Conservation (phyloP, 2,329 filamentous ascomycete genomes). For the Madurella fahalii region DNA sequence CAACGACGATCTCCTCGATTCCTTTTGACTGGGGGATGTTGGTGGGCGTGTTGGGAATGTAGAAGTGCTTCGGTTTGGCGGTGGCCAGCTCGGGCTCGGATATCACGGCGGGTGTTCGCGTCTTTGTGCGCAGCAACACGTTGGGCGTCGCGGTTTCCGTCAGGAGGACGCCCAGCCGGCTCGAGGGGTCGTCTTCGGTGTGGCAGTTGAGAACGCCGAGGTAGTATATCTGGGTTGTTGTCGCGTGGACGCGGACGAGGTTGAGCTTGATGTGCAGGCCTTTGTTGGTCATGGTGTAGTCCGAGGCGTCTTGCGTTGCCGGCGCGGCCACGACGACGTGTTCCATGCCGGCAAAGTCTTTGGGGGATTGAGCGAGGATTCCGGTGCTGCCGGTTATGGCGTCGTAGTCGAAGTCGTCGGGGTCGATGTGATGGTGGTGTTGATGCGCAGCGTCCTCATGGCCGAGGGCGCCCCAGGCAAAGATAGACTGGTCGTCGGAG, state of each 20-base stretch:
- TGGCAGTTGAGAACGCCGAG: slow-evolving; percentile 22
- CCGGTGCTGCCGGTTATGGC: slow-evolving; percentile 11
- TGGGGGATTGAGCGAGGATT: slow-evolving; percentile 20
- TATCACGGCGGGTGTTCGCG: slow-evolving; percentile 9
- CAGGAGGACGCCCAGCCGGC: slow-evolving; percentile 19
- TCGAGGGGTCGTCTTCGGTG: slow-evolving; percentile 7
- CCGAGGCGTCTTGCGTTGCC: neutral
- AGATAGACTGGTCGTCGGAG: slow-evolving; percentile 24
- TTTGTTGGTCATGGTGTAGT: slow-evolving; percentile 23
- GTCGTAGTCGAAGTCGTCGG: slow-evolving; percentile 18
- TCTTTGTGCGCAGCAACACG: slow-evolving; percentile 16
- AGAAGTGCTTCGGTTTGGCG: slow-evolving; percentile 7
- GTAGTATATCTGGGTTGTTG: slow-evolving; percentile 4
- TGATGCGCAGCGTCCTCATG: neutral
- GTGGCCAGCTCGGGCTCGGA: slow-evolving; percentile 4
- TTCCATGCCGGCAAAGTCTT: slow-evolving; percentile 19
- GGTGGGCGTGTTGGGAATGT: slow-evolving; percentile 15
- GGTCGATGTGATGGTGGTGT: neutral
- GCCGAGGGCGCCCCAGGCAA: slow-evolving; percentile 23
- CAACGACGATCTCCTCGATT: slow-evolving; percentile 17
- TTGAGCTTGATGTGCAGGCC: slow-evolving; percentile 20
- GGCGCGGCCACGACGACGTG: slow-evolving; percentile 12
- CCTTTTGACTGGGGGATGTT: too few relatives aligned
- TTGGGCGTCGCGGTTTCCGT: slow-evolving; percentile 16
- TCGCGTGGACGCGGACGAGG: slow-evolving; percentile 6